These are phyloP conservation scores for Moesziomyces sp. DNA, from an alignment of 1,284 basidiomycete species.

Conservation along the genomic window DNA sequence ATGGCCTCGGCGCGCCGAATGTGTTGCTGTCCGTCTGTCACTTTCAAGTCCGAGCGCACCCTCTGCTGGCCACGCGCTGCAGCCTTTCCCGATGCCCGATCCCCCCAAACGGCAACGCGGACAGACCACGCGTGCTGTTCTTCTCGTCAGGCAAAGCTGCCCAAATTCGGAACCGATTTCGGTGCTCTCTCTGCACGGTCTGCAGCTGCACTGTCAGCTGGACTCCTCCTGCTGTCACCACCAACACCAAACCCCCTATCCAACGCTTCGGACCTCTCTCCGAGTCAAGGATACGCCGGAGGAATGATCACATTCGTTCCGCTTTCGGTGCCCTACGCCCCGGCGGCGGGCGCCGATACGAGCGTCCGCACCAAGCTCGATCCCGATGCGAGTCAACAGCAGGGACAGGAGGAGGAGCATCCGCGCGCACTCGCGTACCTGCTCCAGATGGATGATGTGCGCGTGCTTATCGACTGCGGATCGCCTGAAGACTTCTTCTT, in stretches of 20 bases:
- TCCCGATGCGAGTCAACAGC: slow-evolving; percentile 5
- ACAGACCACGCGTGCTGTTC: background rate
- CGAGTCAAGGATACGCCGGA: background rate
- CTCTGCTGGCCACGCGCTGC: slow-evolving; percentile 7
- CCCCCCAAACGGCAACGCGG: no score
- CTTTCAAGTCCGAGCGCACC: slow-evolving; percentile 10
- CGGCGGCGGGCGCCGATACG: slow-evolving; percentile 15
- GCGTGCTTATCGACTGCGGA: slow-evolving; percentile 93
- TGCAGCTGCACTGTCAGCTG: background rate
- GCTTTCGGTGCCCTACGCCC: slow-evolving; percentile 54
- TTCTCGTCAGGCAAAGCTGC: background rate
- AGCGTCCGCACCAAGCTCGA: slow-evolving; percentile 40
- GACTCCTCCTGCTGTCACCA: background rate
- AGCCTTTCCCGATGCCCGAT: slow-evolving; percentile 8
- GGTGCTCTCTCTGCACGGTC: background rate
- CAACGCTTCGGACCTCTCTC: background rate
- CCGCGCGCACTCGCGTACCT: slow-evolving; percentile 74
- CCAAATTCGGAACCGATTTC: background rate
- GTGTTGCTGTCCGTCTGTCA: slow-evolving; percentile 9
- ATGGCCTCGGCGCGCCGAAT: background rate
- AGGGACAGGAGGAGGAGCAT: slow-evolving; percentile 38
- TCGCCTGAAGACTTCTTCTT: slow-evolving; percentile 64
- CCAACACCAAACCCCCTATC: background rate
- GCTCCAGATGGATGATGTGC: slow-evolving; percentile 92
- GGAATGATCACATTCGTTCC: slow-evolving; percentile 59